Evolutionary conservation across 345 rosid species (phyloP).

Genomic region (Pugionium cornutum): DNA sequence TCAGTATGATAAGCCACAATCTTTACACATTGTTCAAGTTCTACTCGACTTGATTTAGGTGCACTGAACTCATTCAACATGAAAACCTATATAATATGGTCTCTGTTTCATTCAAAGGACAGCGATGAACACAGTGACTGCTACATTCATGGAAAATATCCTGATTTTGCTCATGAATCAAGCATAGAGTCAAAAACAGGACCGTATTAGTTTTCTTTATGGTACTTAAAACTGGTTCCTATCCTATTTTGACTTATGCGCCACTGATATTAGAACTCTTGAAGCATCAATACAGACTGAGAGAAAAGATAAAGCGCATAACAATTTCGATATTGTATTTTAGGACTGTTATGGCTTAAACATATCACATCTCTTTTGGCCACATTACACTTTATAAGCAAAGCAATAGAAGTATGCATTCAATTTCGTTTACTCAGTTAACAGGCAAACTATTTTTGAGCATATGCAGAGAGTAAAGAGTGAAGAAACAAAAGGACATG

Average conservation of each 20-base stretch:
- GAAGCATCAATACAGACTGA: neutral
- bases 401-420: neutral
- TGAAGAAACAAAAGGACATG: slow-evolving; percentile 2
- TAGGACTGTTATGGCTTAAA: neutral
- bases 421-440: neutral
- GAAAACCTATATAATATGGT: neutral
- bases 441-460: neutral
- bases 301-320: neutral
- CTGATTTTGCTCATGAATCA: neutral
- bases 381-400: neutral
- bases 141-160: neutral
- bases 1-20: neutral
- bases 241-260: neutral
- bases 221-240: neutral
- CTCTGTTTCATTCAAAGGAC: too few species aligned
- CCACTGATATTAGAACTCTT: neutral
- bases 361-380: neutral
- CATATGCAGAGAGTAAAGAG: neutral
- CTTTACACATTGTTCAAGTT: neutral
- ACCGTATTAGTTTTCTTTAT: neutral
- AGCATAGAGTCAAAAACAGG: neutral
- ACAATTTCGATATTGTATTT: neutral
- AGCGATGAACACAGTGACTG: too few species aligned
- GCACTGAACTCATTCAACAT: too few species aligned
- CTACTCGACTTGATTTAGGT: neutral